Conservation (phyloP, 768 basidiomycete species). For the Amanita exitialis region DNA sequence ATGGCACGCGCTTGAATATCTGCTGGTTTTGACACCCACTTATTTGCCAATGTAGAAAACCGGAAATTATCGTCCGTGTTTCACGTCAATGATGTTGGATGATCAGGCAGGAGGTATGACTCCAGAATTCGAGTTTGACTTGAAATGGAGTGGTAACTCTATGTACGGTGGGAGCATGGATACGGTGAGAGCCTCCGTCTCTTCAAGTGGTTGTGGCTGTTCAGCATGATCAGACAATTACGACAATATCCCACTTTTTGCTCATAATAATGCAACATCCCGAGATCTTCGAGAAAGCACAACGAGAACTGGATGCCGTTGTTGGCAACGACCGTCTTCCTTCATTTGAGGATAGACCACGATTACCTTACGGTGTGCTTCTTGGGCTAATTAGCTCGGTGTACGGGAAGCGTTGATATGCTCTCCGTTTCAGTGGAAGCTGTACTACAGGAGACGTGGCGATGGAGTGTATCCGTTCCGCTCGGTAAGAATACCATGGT, state of each 20-base stretch:
- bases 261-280: constrained; percentile 60
- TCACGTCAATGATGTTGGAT: constrained; percentile 47
- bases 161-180: constrained; percentile 66
- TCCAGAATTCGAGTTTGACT: constrained; percentile 49
- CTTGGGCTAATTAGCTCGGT: background rate
- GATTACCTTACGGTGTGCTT: constrained; percentile 42
- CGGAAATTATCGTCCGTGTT: constrained; percentile 27
- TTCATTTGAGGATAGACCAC: constrained; percentile 40
- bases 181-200: constrained; percentile 31
- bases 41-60: constrained; percentile 22
- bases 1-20: constrained; percentile 31
- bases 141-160: constrained; percentile 78
- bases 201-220: background rate
- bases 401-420: background rate
- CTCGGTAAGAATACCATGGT: constrained; percentile 28
- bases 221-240: constrained; percentile 33
- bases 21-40: background rate
- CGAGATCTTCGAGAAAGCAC: constrained; percentile 43
- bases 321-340: constrained; percentile 50
- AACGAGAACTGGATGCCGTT: constrained; percentile 55
- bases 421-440: constrained; percentile 29
- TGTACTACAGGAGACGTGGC: constrained; percentile 41
- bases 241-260: constrained; percentile 48
- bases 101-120: constrained; percentile 26
- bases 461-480: constrained; percentile 52